These are phyloP conservation scores for Oryza nivara DNA, from an alignment of 176 grass and related monocot species.

Conservation along the genomic window DNA sequence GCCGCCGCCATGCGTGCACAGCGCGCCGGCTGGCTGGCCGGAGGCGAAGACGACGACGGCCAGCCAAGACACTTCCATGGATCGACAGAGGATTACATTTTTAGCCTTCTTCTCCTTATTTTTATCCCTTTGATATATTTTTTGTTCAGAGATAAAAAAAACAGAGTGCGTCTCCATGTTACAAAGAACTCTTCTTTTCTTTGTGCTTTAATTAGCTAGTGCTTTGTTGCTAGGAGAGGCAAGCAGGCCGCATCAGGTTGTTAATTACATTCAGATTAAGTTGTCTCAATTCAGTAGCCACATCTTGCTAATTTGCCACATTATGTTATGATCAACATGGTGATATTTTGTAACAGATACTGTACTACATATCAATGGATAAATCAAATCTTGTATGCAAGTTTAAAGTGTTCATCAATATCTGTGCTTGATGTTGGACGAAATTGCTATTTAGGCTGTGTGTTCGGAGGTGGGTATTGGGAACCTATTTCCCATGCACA, in stretches of 20 bases:
- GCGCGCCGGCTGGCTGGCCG: not conserved
- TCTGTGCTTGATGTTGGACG: not conserved
- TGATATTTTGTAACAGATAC: constrained; percentile 42
- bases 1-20: too few relatives aligned
- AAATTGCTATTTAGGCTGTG: too few relatives aligned
- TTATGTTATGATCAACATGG: constrained; percentile 29
- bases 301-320: constrained; percentile 34
- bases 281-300: constrained; percentile 32
- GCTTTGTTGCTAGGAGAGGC: constrained; percentile 37
- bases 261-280: constrained; percentile 40
- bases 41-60: not conserved
- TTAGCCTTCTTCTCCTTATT: constrained; percentile 47
- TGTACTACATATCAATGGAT: constrained; percentile 30
- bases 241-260: constrained; percentile 35
- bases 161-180: constrained; percentile 30
- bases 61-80: constrained; percentile 10
- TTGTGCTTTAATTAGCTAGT: constrained; percentile 41
- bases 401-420: constrained; percentile 17
- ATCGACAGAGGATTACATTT: constrained; percentile 24
- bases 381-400: constrained; percentile 36
- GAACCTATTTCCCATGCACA: too few relatives aligned
- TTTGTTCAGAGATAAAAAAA: constrained; percentile 55
- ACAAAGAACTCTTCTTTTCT: constrained; percentile 38
- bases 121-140: constrained; percentile 41
- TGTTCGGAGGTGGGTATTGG: too few relatives aligned